Evolutionary conservation across 2,329 filamentous ascomycete genomes (phyloP), one percentile per base, ranked within the genome.

Genomic region (Talaromyces islandicus): DNA sequence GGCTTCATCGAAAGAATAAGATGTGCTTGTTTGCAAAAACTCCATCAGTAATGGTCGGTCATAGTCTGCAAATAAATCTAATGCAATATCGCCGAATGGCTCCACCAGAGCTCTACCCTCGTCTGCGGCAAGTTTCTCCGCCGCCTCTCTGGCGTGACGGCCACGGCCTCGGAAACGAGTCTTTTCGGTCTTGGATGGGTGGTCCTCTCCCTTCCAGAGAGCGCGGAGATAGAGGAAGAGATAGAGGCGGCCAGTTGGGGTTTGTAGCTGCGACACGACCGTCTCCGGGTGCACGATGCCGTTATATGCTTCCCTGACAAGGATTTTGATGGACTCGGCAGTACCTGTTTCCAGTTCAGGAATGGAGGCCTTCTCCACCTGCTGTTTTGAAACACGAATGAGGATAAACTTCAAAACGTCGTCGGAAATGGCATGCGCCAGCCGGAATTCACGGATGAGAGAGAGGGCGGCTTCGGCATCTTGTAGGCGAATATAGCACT

Each of bases 181-280:
- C 56, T 73, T 76, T 53, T 41, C 53, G 9, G 67, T 62, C 6
- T 69, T 69, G 9, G 71, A 67, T 7, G 73, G 68, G 41, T 88
- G 82, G 10, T 84, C 85, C 61, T 91, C 85, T 0, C 90, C 91
- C 61, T 83, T 85, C 92, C 93, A 99, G 2, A 99, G 80, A 0
- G 88, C 87, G 12, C 89, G 87, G 25, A 99, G 82, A 72, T 99
- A 99, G 75, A 97, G 95, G 77, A 90, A 97, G 0, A 96, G 83
- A 70, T 96, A 97, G 0, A 91, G 79, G 56, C 86, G 80, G 56
- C 90, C 78, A 19, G 86, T 81, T 62, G 88, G 85, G 21, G 81
- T 80, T 66, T 88, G 81, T 1, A 99, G 80, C 71, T 97, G 92
- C 5, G 82, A 78, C 2, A 97, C 88, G 1, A 99, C 92, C 2